phyloP scores from a whole-genome alignment of 1,284 basidiomycete genomes.

The Coniferiporia sulphurascens region DNA sequence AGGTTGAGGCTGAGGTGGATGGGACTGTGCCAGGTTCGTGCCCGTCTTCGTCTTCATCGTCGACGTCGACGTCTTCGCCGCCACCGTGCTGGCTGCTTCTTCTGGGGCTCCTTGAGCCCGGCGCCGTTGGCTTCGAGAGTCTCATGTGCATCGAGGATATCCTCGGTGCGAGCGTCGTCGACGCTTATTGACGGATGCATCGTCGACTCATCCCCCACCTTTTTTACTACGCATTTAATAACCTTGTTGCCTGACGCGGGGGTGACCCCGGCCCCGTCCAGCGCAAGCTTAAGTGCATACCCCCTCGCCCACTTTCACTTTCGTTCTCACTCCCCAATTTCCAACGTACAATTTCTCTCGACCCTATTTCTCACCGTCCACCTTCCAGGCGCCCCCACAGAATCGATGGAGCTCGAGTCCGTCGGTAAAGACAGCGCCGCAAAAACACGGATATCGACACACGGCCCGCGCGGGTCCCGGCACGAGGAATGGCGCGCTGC shows the following conservation, averaged over 20 bases:
- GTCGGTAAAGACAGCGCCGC: conserved; percentile 15
- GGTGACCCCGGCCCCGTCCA: neutral
- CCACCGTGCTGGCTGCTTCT: conserved; percentile 22
- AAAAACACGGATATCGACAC: conserved; percentile 54
- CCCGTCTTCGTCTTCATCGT: too few relatives aligned
- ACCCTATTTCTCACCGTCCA: neutral
- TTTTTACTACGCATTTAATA: neutral
- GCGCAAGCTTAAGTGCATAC: too few relatives aligned
- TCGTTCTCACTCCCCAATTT: too few relatives aligned
- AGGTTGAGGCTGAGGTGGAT: conserved; percentile 37
- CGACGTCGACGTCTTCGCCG: too few relatives aligned
- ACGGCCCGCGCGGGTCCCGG: conserved; percentile 65
- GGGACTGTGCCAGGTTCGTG: conserved; percentile 23
- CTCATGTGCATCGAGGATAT: conserved; percentile 6
- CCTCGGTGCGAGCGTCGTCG: conserved; percentile 9
- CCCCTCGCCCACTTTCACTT: too few relatives aligned
- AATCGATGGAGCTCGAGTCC: conserved; percentile 53
- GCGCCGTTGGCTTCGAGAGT: conserved; percentile 15
- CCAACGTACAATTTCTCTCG: too few relatives aligned
- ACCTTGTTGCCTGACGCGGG: neutral
- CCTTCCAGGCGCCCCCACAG: conserved; percentile 32
- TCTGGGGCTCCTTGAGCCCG: conserved; percentile 12
- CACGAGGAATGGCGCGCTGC: conserved; percentile 71
- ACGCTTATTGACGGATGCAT: conserved; percentile 10
- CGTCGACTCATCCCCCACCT: neutral